Conservation (phyloP, 2,329 filamentous ascomycete genomes). For the Stachybotrys chartarum region DNA sequence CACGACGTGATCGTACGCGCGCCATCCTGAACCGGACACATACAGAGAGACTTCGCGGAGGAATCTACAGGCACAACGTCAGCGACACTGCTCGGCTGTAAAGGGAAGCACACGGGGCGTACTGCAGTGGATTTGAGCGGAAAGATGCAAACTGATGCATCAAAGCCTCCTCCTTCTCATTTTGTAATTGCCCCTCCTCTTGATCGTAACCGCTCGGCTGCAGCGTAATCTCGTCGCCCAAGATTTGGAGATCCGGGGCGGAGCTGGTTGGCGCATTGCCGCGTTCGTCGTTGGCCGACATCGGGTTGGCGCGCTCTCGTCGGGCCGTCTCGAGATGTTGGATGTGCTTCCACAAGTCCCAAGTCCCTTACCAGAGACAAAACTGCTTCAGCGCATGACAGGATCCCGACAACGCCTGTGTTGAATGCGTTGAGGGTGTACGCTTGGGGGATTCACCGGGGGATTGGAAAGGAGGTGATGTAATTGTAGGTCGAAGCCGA, state of each 20-base stretch:
- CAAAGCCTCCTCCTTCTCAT: slow-evolving; percentile 57
- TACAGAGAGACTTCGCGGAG: slow-evolving; percentile 90
- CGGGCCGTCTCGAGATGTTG: neutral
- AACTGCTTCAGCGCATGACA: neutral
- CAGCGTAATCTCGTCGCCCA: slow-evolving; percentile 66
- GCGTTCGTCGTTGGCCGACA: slow-evolving; percentile 12
- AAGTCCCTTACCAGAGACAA: neutral
- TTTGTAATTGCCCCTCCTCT: slow-evolving; percentile 36
- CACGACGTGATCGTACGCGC: slow-evolving; percentile 83
- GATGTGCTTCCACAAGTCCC: neutral
- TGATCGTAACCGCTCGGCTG: slow-evolving; percentile 65
- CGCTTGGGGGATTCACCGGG: too few species aligned
- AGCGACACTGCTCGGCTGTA: neutral
- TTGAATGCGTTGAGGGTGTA: neutral
- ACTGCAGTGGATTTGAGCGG: slow-evolving; percentile 59
- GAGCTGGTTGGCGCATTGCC: slow-evolving; percentile 24
- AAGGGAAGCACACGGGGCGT: slow-evolving; percentile 10
- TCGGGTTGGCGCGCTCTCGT: neutral
- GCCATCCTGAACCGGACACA: slow-evolving; percentile 90
- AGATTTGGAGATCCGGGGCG: slow-evolving; percentile 70
- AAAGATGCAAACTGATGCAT: slow-evolving; percentile 85
- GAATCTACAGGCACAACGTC: slow-evolving; percentile 50
- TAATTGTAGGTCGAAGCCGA: neutral
- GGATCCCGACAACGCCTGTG: neutral
- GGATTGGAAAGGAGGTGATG: neutral